phyloP scores from a whole-genome alignment of 495 filamentous ascomycete genomes.

The Tuber microsphaerosporum region DNA sequence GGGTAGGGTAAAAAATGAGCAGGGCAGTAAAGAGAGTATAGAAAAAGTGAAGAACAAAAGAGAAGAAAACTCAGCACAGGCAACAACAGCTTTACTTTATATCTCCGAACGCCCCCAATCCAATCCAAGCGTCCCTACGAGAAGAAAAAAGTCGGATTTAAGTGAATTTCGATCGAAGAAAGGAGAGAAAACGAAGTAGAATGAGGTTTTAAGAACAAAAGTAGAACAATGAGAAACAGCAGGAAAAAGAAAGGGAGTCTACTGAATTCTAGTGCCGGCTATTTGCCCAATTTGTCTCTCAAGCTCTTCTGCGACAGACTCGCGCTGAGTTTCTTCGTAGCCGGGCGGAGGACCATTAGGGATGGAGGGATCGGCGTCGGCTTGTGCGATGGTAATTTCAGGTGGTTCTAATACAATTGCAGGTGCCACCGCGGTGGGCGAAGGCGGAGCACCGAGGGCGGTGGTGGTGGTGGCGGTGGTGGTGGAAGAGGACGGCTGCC shows the following conservation, averaged over 20 bases:
- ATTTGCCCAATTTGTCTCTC: constrained; percentile 15
- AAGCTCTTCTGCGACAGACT: constrained; percentile 57
- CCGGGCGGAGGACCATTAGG: constrained; percentile 71
- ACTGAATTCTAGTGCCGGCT: not conserved
- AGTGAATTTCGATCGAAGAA: not conserved
- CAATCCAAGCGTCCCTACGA: not conserved
- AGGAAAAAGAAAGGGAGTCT: not conserved
- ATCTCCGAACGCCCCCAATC: not conserved
- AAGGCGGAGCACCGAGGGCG: constrained; percentile 10
- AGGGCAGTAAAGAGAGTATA: not conserved
- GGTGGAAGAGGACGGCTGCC: constrained; percentile 38
- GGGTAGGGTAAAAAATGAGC: not conserved
- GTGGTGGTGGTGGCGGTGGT: constrained; percentile 41
- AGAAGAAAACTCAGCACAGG: not conserved
- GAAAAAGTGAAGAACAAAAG: not conserved
- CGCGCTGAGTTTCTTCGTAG: constrained; percentile 83
- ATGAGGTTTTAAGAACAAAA: not conserved
- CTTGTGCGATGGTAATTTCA: constrained; percentile 2
- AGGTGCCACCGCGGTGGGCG: constrained; percentile 2
- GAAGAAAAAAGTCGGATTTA: not conserved
- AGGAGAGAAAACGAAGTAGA: not conserved
- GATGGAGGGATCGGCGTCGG: not conserved
- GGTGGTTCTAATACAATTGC: constrained; percentile 15
- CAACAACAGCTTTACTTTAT: not conserved
- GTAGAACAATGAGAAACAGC: not conserved